A percentile compares a stretch with the other conserved stretches of the same genome.
Conservation (phyloP, 2,329 filamentous ascomycete genomes). For the Phialocephala sp. region DNA sequence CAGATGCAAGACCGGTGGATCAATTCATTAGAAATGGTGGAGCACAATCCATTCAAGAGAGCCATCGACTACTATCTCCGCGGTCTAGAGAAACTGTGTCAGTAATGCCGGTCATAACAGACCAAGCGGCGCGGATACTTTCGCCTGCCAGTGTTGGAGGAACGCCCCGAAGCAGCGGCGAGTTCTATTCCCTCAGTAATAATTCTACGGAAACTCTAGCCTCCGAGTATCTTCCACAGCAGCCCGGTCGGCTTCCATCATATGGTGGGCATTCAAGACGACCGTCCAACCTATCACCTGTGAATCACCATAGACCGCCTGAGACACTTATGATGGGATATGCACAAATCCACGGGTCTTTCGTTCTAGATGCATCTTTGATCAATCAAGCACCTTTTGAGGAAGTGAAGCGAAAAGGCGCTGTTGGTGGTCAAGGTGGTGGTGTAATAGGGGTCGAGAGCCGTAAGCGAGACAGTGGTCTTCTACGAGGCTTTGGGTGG, state of each 20-base stretch:
- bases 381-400: conserved; percentile 91
- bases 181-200: conserved; percentile 95
- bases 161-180: conserved; percentile 88
- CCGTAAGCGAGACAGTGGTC: conserved; percentile 74
- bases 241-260: conserved; percentile 49
- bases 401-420: conserved; percentile 92
- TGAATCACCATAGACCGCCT: conserved; percentile 56
- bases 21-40: conserved; percentile 16
- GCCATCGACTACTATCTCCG: conserved; percentile 36
- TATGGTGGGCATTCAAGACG: conserved; percentile 48
- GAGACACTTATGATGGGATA: conserved; percentile 98
- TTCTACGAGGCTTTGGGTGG: conserved; percentile 88
- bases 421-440: conserved; percentile 84
- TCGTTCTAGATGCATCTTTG: conserved; percentile 88
- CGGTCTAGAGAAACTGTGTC: conserved; percentile 46
- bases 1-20: conserved; percentile 25
- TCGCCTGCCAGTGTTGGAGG: conserved; percentile 77
- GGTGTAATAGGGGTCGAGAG: conserved; percentile 82
- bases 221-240: conserved; percentile 80
- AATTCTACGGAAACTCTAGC: conserved; percentile 91
- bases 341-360: conserved; percentile 90
- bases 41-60: conserved; percentile 24
- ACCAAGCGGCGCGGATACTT: conserved; percentile 68
- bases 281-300: conserved; percentile 50
- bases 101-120: conserved; percentile 59